Percentiles rank a stretch among this genome's conserved stretches.
Conservation (phyloP, 495 filamentous ascomycete genomes). For the Aspergillus avenaceus region DNA sequence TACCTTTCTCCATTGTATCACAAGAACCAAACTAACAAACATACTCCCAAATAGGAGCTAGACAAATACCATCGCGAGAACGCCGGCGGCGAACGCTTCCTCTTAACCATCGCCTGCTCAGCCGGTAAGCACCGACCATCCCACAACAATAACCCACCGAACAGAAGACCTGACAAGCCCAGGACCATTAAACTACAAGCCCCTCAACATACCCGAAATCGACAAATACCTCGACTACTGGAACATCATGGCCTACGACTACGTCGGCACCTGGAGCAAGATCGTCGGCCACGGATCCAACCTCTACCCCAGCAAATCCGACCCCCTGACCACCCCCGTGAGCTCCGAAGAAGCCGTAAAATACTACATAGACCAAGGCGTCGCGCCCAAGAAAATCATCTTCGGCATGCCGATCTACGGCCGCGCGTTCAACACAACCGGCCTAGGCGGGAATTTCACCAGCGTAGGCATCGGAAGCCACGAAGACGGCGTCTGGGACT, state of each 20-base stretch:
- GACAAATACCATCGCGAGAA: slow-evolving; percentile 55
- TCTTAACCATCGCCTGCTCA: slow-evolving; percentile 65
- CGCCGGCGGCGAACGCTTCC: slow-evolving; percentile 52
- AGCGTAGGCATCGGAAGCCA: neutral
- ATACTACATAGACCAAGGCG: neutral
- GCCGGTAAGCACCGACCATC: slow-evolving; percentile 31
- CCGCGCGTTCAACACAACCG: neutral
- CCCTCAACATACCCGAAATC: neutral
- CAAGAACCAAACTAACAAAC: neutral
- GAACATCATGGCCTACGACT: neutral
- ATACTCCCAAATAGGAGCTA: slow-evolving; percentile 40
- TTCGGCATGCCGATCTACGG: neutral
- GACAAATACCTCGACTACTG: neutral
- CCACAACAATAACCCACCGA: neutral
- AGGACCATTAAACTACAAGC: neutral
- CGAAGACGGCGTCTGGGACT: neutral
- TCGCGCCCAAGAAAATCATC: neutral
- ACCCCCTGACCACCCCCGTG: neutral
- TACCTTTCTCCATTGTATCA: too few relatives aligned
- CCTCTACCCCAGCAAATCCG: neutral
- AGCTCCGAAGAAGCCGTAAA: neutral
- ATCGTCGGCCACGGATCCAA: neutral
- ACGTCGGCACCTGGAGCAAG: neutral
- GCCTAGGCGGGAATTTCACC: neutral
- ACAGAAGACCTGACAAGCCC: neutral